Conservation (phyloP, 345 rosid genomes). For the Citrus unshiu region DNA sequence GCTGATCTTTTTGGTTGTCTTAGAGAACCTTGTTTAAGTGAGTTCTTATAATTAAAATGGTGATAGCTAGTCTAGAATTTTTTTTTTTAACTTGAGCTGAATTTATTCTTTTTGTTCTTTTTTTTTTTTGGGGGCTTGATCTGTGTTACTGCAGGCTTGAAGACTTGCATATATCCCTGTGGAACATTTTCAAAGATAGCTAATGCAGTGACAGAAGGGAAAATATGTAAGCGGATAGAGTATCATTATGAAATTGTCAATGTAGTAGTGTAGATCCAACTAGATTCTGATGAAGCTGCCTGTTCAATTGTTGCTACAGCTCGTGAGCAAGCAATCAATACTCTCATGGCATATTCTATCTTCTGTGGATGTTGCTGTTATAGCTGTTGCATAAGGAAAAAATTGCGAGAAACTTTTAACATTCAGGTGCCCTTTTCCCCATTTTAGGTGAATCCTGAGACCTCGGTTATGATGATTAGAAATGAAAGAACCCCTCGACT, state of each 20-base stretch:
- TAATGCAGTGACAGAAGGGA: constrained; percentile 20
- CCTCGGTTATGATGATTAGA: neutral
- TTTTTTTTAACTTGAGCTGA: neutral
- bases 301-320: constrained; percentile 5
- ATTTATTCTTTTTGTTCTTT: neutral
- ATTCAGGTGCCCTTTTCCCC: constrained; percentile 14
- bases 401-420: constrained; percentile 14
- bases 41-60: constrained; percentile 5
- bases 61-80: no score
- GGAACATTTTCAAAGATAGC: constrained; percentile 28
- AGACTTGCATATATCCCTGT: constrained; percentile 31
- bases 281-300: neutral
- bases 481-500: neutral
- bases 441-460: neutral
- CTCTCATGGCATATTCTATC: constrained; percentile 18
- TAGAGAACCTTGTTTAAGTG: constrained; percentile 30
- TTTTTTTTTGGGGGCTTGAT: no score
- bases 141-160: constrained; percentile 15
- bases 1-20: constrained; percentile 29
- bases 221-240: constrained; percentile 18
- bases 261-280: neutral
- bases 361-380: constrained; percentile 35
- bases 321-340: constrained; percentile 17
- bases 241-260: neutral
- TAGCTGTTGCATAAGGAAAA: constrained; percentile 20